phyloP scores from a whole-genome alignment of 768 basidiomycete species.

The Pisolithus orientalis region DNA sequence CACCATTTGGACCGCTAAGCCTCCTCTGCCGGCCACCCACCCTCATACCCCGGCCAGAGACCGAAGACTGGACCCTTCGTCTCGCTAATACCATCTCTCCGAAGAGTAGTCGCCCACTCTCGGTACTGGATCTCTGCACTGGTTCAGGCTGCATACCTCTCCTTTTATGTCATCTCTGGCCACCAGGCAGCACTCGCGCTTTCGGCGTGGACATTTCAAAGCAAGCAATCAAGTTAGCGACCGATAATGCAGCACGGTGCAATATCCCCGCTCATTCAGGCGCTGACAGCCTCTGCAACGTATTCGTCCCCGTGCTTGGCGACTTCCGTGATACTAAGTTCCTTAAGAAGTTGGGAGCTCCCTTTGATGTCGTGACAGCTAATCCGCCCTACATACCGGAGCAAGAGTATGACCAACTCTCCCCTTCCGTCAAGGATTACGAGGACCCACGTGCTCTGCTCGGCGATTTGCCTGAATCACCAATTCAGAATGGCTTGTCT shows the following conservation, averaged over 20 bases:
- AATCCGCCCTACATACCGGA: constrained; percentile 86
- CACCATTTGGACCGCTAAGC: constrained; percentile 82
- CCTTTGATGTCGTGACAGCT: constrained; percentile 75
- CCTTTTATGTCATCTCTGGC: constrained; percentile 64
- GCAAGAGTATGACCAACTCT: constrained; percentile 55
- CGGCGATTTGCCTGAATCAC: constrained; percentile 51
- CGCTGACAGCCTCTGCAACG: constrained; percentile 15
- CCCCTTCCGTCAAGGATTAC: constrained; percentile 62
- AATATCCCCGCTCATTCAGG: constrained; percentile 8
- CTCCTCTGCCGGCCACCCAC: constrained; percentile 71
- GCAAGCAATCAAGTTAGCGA: constrained; percentile 47
- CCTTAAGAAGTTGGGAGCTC: constrained; percentile 28
- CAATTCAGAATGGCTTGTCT: constrained; percentile 43
- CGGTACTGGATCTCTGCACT: constrained; percentile 84
- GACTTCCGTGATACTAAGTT: constrained; percentile 33
- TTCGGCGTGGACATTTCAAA: constrained; percentile 65
- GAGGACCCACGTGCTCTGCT: constrained; percentile 82
- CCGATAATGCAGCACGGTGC: constrained; percentile 36
- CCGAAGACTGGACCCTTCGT: constrained; percentile 72
- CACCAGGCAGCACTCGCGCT: constrained; percentile 46
- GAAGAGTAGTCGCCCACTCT: constrained; percentile 22
- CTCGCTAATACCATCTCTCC: constrained; percentile 46
- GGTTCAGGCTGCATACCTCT: constrained; percentile 91
- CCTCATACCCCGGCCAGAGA: constrained; percentile 94
- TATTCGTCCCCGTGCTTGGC: constrained; percentile 36